Evolutionary conservation across 495 filamentous ascomycete genomes (phyloP).

Genomic region (Podospora conica): DNA sequence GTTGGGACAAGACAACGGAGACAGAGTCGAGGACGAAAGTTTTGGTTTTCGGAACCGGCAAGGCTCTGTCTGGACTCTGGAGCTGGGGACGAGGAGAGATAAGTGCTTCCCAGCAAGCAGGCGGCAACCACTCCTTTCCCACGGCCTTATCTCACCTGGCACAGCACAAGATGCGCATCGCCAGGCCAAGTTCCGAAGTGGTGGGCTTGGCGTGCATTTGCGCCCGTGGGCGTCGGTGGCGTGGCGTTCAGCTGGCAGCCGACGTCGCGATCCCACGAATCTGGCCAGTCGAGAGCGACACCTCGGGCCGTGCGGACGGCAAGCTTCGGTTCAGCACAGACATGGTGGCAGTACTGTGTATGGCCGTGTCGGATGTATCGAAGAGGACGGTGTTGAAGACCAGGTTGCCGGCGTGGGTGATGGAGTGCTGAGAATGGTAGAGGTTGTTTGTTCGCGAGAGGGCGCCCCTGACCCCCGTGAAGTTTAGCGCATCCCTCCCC

Average conservation of each 20-base stretch:
- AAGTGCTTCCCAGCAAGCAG: slow-evolving; percentile 1
- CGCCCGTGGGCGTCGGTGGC: not conserved
- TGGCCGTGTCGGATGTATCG: no score
- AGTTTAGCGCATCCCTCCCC: not conserved
- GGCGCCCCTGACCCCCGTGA: not conserved
- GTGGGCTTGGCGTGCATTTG: not conserved
- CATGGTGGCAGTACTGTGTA: not conserved
- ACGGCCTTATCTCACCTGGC: not conserved
- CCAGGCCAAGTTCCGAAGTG: not conserved
- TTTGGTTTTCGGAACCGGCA: not conserved
- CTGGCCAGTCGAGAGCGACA: not conserved
- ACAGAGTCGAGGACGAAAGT: not conserved
- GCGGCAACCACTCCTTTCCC: not conserved
- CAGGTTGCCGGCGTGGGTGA: not conserved
- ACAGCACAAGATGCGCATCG: not conserved
- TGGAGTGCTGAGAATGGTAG: not conserved
- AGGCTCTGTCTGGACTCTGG: not conserved
- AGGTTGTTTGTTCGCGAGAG: not conserved
- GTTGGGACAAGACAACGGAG: not conserved
- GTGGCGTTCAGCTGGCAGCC: not conserved
- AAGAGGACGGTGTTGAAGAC: not conserved
- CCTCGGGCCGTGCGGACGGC: not conserved
- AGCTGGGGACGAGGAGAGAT: slow-evolving; percentile 1
- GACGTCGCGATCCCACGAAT: not conserved
- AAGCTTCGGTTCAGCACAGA: not conserved